Conservation (phyloP, 192 early-diverging fungal species). For the Chytriomyces confervae region DNA sequence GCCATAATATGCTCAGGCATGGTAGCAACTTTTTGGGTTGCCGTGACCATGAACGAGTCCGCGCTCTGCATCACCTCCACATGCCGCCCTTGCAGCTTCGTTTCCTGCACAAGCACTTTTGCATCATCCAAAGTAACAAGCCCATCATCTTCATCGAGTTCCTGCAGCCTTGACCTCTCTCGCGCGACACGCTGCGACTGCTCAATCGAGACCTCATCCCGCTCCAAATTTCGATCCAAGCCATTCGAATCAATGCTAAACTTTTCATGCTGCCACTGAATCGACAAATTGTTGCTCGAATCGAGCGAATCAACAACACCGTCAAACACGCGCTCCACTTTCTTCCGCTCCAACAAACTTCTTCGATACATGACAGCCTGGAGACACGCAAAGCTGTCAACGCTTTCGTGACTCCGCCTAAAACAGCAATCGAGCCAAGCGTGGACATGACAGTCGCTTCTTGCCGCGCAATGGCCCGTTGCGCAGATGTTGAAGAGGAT, state of each 20-base stretch:
- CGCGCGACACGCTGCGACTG: neutral
- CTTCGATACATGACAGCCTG: constrained; percentile 78
- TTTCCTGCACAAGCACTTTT: constrained; percentile 27
- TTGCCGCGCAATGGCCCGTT: constrained; percentile 10
- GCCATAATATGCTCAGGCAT: constrained; percentile 3
- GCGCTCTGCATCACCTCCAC: constrained; percentile 29
- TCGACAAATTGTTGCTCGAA: constrained; percentile 15
- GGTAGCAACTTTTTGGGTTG: neutral
- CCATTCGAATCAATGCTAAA: constrained; percentile 7
- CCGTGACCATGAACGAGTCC: constrained; percentile 5
- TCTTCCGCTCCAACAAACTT: constrained; percentile 48
- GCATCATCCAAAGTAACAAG: constrained; percentile 32
- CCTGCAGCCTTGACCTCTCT: neutral
- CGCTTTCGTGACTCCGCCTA: constrained; percentile 79
- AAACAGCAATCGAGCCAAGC: constrained; percentile 68
- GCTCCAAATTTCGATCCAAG: neutral
- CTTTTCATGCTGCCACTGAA: constrained; percentile 12
- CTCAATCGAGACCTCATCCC: neutral
- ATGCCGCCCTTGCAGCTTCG: constrained; percentile 15
- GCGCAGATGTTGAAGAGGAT: neutral
- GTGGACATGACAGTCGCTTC: constrained; percentile 57
- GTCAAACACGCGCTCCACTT: constrained; percentile 62
- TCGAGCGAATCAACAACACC: constrained; percentile 52
- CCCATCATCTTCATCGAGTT: neutral
- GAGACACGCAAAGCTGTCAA: constrained; percentile 84